Percentiles rank a stretch among this genome's conserved stretches.
phyloP scores from a whole-genome alignment of 2,329 filamentous ascomycete species.

The Helminthosporium solani region DNA sequence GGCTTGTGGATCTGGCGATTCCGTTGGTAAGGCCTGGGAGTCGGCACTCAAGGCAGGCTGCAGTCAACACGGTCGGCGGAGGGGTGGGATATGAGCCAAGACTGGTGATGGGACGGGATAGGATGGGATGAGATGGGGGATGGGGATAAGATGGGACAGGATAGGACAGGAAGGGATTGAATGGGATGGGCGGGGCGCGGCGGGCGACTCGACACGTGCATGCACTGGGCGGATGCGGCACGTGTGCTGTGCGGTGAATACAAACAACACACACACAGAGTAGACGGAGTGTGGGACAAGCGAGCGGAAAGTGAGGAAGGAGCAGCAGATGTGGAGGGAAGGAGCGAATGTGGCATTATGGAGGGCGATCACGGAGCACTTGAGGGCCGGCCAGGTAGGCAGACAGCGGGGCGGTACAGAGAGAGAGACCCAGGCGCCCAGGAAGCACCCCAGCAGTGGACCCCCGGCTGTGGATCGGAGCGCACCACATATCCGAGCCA shows the following conservation, averaged over 20 bases:
- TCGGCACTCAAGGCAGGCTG: too few relatives aligned
- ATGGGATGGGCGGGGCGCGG: too few relatives aligned
- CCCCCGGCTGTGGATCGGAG: slow-evolving; percentile 2
- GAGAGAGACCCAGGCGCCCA: background rate
- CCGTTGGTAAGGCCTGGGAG: too few relatives aligned
- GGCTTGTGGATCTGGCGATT: too few relatives aligned
- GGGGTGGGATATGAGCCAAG: slow-evolving; percentile 6
- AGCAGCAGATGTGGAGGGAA: background rate
- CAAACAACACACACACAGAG: too few relatives aligned
- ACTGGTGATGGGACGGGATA: too few relatives aligned
- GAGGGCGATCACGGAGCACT: background rate
- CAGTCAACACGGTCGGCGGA: background rate
- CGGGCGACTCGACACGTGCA: too few relatives aligned
- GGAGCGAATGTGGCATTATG: background rate
- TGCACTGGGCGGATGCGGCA: too few relatives aligned
- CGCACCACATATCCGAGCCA: background rate
- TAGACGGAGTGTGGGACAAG: background rate
- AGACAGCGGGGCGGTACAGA: background rate
- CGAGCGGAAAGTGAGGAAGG: background rate
- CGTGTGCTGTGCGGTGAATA: background rate
- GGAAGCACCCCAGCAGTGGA: background rate
- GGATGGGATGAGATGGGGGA: too few relatives aligned
- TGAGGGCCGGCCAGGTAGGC: background rate
- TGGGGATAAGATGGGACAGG: too few relatives aligned
- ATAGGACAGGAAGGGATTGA: too few relatives aligned